phyloP scores from a whole-genome alignment of 768 basidiomycete genomes.

The Phlebiopsis gigantea region DNA sequence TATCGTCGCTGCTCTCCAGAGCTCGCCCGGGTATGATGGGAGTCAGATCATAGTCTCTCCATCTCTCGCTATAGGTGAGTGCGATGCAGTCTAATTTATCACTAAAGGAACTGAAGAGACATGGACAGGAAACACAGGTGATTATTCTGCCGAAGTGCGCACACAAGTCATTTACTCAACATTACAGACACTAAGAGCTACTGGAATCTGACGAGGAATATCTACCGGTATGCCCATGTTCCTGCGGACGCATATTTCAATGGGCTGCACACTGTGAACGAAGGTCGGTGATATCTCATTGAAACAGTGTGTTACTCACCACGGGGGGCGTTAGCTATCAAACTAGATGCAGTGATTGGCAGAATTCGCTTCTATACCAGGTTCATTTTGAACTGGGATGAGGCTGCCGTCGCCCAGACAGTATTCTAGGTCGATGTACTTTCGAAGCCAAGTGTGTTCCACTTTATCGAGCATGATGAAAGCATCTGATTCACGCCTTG shows the following conservation, averaged over 20 bases:
- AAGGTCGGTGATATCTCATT: slow-evolving; percentile 37
- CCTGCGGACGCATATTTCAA: slow-evolving; percentile 16
- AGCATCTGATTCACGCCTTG: too few relatives aligned
- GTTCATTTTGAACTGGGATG: slow-evolving; percentile 66
- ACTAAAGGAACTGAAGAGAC: background rate
- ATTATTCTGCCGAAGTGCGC: slow-evolving; percentile 8
- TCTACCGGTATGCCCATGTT: slow-evolving; percentile 57
- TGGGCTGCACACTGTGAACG: slow-evolving; percentile 63
- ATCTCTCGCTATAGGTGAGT: slow-evolving; percentile 5
- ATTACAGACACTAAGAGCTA: slow-evolving; percentile 37
- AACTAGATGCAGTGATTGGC: slow-evolving; percentile 49
- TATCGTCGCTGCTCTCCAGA: slow-evolving; percentile 31
- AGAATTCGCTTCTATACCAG: slow-evolving; percentile 61
- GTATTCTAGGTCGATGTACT: too few relatives aligned
- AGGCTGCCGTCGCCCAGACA: slow-evolving; percentile 19
- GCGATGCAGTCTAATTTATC: background rate
- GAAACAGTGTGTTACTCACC: background rate
- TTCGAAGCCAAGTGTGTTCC: too few relatives aligned
- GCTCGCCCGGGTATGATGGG: slow-evolving; percentile 23
- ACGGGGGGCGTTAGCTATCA: too few relatives aligned
- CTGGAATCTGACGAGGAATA: slow-evolving; percentile 45
- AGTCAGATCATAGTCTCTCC: slow-evolving; percentile 5
- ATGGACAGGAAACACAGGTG: slow-evolving; percentile 24
- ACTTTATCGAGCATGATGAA: too few relatives aligned
- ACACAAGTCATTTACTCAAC: slow-evolving; percentile 5